phyloP scores from a whole-genome alignment of 495 filamentous ascomycete species.

The Trichoderma virens region DNA sequence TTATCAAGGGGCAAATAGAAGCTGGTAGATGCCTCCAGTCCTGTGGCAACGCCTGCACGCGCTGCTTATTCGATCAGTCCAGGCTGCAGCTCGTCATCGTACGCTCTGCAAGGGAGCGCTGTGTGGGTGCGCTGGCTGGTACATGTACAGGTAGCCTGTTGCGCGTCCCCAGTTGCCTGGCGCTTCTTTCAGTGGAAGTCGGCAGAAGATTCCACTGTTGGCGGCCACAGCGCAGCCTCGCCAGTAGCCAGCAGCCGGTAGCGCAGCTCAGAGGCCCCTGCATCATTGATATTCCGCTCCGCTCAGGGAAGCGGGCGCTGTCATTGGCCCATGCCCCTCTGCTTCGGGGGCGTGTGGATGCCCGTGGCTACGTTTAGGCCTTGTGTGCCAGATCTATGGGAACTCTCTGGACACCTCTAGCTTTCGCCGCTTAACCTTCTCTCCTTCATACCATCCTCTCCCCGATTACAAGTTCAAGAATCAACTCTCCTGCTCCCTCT shows the following conservation, averaged over 20 bases:
- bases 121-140: neutral
- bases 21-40: neutral
- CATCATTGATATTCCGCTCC: conserved; percentile 12
- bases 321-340: conserved; percentile 11
- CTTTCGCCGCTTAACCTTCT: conserved; percentile 6
- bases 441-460: conserved; percentile 3
- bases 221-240: neutral
- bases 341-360: neutral
- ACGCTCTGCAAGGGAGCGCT: neutral
- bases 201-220: conserved; percentile 6
- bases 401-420: conserved; percentile 7
- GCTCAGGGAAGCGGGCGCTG: conserved; percentile 1
- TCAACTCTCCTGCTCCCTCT: neutral
- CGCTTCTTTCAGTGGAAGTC: conserved; percentile 6
- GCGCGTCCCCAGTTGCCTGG: conserved; percentile 9
- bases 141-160: neutral
- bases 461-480: neutral
- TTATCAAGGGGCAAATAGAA: neutral
- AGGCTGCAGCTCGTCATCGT: neutral
- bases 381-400: conserved; percentile 6
- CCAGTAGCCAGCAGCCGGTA: neutral
- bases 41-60: neutral
- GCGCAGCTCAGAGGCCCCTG: neutral
- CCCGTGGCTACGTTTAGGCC: neutral
- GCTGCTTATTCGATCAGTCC: neutral